Base-by-base conservation (phyloP, 2,329 filamentous ascomycete genomes). In the Fusarium sp. region DNA sequence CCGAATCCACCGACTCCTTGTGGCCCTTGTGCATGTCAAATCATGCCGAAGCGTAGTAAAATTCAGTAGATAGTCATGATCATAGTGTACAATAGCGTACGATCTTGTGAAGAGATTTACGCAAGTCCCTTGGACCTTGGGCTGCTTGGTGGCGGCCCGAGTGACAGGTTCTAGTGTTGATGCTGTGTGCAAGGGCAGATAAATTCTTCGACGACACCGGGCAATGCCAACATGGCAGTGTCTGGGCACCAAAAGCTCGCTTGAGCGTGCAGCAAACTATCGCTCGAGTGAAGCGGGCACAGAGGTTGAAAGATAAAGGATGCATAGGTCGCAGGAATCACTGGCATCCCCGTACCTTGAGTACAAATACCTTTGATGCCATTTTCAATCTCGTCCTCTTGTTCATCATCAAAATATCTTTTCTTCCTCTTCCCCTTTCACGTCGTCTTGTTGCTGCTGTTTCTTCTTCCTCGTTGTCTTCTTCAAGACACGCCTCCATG, bases 201-300 rank as follows among this genome's bases (percentile, higher is more conserved):
- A 17, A 29, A 33, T 39, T 35, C 2, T 39, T 35, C 2, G 35
- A 29, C 17, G n/a, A 32, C 50, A 35, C 41, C 8, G 3, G 31
- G 19, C 43, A 64, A 64, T 15, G 25, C 17, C 55, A 55, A 33
- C 25, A n/a, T 25, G 36, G 50, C 46, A 6, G 50, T 17, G 14
- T 9, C 13, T n/a, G 19, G 43, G 60, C 27, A 27, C 15, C 2
- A 2, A 11, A 13, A 32, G 38, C 23, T 13, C 49, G 27, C 35
- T 38, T n/a, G 25, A 25, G 41, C 49, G 17, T 19, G 37, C 6
- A 6, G 9, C 6, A 15, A 3, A 46, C 37, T 29, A 4, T 17
- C 3, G 4, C 9, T 5, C 1, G 55, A 37, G 47, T 7, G 9
- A 1, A 7, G 3, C 33, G 8, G 6, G 27, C 36, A 21, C 2